phyloP scores from a whole-genome alignment of 73 alveolate genomes.

The Paramecium sexaurelia region DNA sequence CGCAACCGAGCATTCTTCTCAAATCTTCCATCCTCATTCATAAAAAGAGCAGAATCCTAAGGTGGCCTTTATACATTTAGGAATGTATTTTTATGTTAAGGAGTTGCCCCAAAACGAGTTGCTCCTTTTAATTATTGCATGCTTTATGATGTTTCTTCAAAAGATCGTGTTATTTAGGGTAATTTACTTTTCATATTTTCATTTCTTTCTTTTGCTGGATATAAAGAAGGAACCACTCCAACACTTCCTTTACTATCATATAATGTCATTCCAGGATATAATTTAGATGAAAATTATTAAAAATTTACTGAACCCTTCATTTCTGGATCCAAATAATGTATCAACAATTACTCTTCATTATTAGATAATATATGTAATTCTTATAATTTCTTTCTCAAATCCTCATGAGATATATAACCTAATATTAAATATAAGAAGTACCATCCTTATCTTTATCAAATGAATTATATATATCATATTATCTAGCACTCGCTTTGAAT shows the following conservation, averaged over 20 bases:
- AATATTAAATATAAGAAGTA: not conserved
- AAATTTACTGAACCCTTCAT: conserved; percentile 57
- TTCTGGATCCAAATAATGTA: conserved; percentile 59
- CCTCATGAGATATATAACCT: conserved; percentile 64
- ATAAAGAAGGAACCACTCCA: conserved; percentile 31
- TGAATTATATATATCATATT: conserved; percentile 46
- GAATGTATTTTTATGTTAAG: conserved; percentile 59
- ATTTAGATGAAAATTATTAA: conserved; percentile 49
- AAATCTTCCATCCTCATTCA: conserved; percentile 38
- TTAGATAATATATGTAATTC: conserved; percentile 53
- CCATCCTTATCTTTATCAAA: conserved; percentile 70
- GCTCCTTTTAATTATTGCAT: conserved; percentile 10
- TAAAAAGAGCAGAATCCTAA: not conserved
- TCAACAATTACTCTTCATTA: conserved; percentile 27
- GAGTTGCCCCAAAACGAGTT: conserved; percentile 67
- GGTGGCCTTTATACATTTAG: conserved; percentile 55
- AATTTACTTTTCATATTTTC: conserved; percentile 54
- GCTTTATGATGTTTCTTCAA: not conserved
- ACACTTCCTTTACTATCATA: conserved; percentile 20
- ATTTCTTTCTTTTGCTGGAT: conserved; percentile 58
- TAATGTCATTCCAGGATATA: conserved; percentile 59
- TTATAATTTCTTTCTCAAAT: conserved; percentile 33
- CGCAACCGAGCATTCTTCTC: conserved; percentile 55
- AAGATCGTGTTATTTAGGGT: conserved; percentile 21
- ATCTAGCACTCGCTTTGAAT: conserved; percentile 50